Conservation (phyloP, 1,284 basidiomycete species). For the Microstroma glucosiphilum region DNA sequence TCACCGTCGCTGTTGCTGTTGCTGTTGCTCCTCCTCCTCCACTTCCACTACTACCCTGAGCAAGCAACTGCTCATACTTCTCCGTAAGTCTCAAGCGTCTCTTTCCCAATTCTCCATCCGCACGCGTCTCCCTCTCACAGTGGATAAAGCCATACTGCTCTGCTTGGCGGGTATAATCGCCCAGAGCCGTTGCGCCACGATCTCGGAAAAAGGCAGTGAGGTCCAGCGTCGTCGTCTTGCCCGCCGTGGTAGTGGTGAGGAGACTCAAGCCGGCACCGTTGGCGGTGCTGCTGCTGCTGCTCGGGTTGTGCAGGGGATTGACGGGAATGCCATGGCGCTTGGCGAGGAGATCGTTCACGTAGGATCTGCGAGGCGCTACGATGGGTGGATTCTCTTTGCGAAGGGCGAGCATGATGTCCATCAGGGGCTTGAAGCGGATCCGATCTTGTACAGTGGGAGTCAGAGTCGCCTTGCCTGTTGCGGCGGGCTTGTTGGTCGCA, state of each 20-base stretch:
- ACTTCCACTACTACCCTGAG: not conserved
- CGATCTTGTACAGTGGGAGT: not conserved
- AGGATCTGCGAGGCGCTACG: not conserved
- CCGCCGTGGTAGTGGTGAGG: not conserved
- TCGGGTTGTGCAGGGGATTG: no score
- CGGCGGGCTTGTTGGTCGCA: not conserved
- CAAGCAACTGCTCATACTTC: not conserved
- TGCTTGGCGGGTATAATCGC: not conserved
- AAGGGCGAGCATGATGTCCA: slow-evolving; percentile 1
- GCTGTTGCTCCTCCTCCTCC: no score
- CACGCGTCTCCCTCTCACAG: not conserved
- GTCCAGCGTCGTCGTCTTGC: not conserved
- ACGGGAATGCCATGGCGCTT: no score
- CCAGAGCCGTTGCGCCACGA: not conserved
- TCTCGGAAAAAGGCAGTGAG: not conserved
- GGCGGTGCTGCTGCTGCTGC: no score
- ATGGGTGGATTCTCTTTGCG: not conserved
- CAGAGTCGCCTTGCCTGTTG: not conserved
- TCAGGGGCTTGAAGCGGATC: not conserved
- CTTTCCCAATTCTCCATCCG: not conserved
- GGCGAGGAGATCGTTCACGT: not conserved
- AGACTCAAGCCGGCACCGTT: no score
- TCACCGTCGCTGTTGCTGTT: no score
- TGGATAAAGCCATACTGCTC: not conserved
- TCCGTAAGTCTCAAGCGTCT: not conserved